Percentiles rank a stretch among this genome's conserved stretches.
Evolutionary conservation across 345 rosid genomes (phyloP).

Genomic region (Acer saccharum): DNA sequence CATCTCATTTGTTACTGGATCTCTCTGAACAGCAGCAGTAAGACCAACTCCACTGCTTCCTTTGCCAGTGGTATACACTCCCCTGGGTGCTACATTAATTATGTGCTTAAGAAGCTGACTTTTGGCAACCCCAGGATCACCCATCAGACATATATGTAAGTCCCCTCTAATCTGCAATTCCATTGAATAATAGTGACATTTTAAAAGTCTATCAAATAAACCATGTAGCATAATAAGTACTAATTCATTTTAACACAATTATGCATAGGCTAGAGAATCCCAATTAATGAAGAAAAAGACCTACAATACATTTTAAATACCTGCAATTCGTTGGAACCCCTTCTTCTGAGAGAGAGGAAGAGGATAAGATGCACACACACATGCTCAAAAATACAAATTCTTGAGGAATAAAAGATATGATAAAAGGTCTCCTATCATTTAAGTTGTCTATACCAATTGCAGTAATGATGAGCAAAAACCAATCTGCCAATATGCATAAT

Average conservation of each 20-base stretch:
- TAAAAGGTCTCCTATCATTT: background rate
- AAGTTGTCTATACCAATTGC: background rate
- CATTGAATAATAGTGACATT: background rate
- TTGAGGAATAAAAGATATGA: background rate
- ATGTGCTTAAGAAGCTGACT: constrained; percentile 99
- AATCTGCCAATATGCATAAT: background rate
- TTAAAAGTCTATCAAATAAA: constrained; percentile 3
- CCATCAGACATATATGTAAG: constrained; percentile 94
- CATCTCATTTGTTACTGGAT: constrained; percentile 96
- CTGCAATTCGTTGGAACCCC: background rate
- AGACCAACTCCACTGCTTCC: constrained; percentile 99
- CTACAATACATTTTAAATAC: background rate
- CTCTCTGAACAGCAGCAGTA: constrained; percentile 97
- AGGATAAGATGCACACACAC: background rate
- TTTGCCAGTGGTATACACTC: constrained; percentile 91
- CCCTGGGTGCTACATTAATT: constrained; percentile 92
- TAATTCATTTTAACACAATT: too few species aligned
- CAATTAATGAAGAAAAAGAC: background rate
- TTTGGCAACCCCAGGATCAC: constrained; percentile 99
- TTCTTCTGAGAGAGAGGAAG: background rate
- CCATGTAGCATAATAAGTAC: background rate
- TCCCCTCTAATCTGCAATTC: constrained; percentile 92
- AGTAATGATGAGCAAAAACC: background rate
- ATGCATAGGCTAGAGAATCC: background rate
- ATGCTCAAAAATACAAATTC: background rate